phyloP scores from a whole-genome alignment of 2,329 filamentous ascomycete species.

The Fusarium floridanum region DNA sequence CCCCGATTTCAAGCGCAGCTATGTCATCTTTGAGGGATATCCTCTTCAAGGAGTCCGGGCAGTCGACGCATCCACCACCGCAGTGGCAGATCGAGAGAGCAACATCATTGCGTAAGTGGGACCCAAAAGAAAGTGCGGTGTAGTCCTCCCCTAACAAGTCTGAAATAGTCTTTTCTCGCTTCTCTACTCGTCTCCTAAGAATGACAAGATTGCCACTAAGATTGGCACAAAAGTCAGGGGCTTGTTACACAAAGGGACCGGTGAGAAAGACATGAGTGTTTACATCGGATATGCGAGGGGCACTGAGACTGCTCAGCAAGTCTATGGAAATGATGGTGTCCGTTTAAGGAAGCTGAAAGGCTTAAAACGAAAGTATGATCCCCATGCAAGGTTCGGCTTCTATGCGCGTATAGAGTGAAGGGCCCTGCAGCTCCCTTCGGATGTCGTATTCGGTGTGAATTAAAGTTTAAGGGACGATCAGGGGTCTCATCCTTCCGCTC shows the following conservation, averaged over 20 bases:
- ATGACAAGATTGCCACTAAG: background rate
- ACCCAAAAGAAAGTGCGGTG: background rate
- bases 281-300: conserved; percentile 67
- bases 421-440: background rate
- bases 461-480: background rate
- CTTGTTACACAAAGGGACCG: conserved; percentile 20
- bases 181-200: background rate
- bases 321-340: conserved; percentile 65
- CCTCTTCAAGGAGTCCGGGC: conserved; percentile 54
- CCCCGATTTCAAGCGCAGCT: background rate
- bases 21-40: conserved; percentile 69
- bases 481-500: background rate
- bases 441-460: background rate
- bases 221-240: background rate
- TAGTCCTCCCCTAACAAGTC: background rate
- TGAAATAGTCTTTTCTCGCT: conserved; percentile 6
- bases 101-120: background rate
- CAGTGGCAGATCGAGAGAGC: background rate
- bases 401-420: conserved; percentile 36
- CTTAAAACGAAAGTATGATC: conserved; percentile 65
- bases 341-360: conserved; percentile 58
- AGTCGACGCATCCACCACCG: background rate
- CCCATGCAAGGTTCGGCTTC: conserved; percentile 57
- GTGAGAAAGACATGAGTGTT: conserved; percentile 23
- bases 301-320: conserved; percentile 54